These are phyloP conservation scores for Puccinia hordei DNA, from an alignment of 1,284 basidiomycete genomes.

Conservation along the genomic window DNA sequence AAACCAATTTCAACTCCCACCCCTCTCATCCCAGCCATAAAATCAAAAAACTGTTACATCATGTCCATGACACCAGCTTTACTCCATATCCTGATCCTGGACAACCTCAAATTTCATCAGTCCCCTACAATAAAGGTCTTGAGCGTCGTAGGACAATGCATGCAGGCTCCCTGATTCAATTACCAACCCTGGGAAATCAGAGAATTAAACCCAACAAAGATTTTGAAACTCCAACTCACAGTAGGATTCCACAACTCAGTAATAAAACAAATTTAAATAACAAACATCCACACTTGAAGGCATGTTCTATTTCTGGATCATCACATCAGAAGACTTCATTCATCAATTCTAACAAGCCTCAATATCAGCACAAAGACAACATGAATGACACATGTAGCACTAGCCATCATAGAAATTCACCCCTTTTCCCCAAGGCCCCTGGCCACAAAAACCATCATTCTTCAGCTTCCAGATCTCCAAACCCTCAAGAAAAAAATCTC, in stretches of 20 bases:
- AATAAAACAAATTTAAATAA: neutral
- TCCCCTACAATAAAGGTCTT: neutral
- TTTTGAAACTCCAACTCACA: neutral
- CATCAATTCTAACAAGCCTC: neutral
- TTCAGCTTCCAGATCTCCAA: neutral
- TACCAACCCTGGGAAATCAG: constrained; percentile 25
- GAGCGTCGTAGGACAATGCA: constrained; percentile 49
- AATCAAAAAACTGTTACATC: neutral
- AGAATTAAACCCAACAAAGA: neutral
- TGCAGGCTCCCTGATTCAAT: constrained; percentile 26
- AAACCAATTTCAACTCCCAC: constrained; percentile 2
- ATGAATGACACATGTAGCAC: neutral
- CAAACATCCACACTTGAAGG: neutral
- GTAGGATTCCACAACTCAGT: neutral
- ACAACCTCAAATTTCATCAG: neutral
- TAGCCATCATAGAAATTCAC: neutral
- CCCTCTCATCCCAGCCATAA: neutral
- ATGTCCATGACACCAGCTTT: too few relatives aligned
- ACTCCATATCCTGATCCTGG: neutral
- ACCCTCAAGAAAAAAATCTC: too few relatives aligned
- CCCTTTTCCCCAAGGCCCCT: neutral
- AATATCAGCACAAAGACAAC: neutral
- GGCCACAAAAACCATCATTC: neutral
- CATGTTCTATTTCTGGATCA: neutral
- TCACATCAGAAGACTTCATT: neutral